Percentiles rank a stretch among this genome's conserved stretches.
These are phyloP conservation scores for Novymonas esmeraldas DNA, from an alignment of 208 protist species.

Conservation along the genomic window DNA sequence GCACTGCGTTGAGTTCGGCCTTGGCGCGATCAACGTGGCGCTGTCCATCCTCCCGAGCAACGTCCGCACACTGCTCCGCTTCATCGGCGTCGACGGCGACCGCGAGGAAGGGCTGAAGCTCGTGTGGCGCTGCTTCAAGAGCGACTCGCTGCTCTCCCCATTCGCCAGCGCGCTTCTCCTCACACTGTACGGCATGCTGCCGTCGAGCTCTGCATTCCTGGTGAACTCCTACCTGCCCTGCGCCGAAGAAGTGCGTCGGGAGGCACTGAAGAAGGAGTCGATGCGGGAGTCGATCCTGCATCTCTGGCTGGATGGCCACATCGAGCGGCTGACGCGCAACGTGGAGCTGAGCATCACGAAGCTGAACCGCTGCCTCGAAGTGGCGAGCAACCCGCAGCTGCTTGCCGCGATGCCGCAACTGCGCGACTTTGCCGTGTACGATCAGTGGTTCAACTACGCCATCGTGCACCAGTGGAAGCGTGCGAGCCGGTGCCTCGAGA, in stretches of 20 bases:
- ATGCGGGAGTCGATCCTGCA: slow-evolving; percentile 55
- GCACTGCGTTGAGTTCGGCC: slow-evolving; percentile 50
- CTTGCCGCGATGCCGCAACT: slow-evolving; percentile 56
- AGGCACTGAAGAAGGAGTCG: slow-evolving; percentile 22
- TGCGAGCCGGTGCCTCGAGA: slow-evolving; percentile 29
- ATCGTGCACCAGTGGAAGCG: slow-evolving; percentile 43
- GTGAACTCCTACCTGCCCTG: slow-evolving; percentile 29
- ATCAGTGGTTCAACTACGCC: slow-evolving; percentile 53
- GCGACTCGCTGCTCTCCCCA: slow-evolving; percentile 58
- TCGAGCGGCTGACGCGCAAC: slow-evolving; percentile 45
- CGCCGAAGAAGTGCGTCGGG: slow-evolving; percentile 27
- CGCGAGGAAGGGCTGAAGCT: slow-evolving; percentile 42
- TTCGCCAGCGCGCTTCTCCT: slow-evolving; percentile 59
- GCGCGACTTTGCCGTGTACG: slow-evolving; percentile 58
- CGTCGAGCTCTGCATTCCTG: slow-evolving; percentile 39
- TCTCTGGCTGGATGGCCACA: slow-evolving; percentile 59
- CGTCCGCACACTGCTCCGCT: slow-evolving; percentile 38
- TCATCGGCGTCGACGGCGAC: slow-evolving; percentile 57
- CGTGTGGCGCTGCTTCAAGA: slow-evolving; percentile 49
- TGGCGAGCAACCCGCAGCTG: slow-evolving; percentile 41
- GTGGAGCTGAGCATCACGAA: slow-evolving; percentile 31
- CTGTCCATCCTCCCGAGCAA: slow-evolving; percentile 50
- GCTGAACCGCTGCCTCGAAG: slow-evolving; percentile 43
- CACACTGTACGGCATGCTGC: slow-evolving; percentile 43
- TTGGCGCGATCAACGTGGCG: slow-evolving; percentile 49